Conservation (phyloP, 352 stramenopile genomes). For the Globisporangium sylvaticum region DNA sequence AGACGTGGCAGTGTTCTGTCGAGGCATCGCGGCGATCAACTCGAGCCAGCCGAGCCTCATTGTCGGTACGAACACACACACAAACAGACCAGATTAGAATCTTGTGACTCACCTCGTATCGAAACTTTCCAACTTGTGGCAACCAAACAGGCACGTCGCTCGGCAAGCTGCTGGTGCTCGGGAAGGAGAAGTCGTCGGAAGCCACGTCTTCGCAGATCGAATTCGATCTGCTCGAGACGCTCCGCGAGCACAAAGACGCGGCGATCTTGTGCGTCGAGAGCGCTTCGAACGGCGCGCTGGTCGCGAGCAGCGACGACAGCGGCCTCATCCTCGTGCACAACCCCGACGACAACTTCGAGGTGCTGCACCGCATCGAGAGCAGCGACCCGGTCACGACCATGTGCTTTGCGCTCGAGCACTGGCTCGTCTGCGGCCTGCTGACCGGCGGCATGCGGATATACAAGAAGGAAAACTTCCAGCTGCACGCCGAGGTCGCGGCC, state of each 20-base stretch:
- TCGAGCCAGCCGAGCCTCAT: conserved; percentile 41
- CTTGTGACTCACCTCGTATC: background rate
- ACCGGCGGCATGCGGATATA: conserved; percentile 59
- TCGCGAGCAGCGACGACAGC: conserved; percentile 59
- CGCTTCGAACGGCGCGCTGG: conserved; percentile 26
- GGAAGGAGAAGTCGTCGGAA: conserved; percentile 52
- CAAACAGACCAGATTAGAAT: background rate
- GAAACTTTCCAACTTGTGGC: background rate
- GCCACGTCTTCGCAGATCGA: conserved; percentile 25
- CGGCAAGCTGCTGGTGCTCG: conserved; percentile 55
- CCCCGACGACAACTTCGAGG: conserved; percentile 47
- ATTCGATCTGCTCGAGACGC: conserved; percentile 62
- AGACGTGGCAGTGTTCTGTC: conserved; percentile 53
- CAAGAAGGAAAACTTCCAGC: conserved; percentile 34
- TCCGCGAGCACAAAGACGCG: conserved; percentile 45
- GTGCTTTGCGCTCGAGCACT: conserved; percentile 48
- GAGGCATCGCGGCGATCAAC: conserved; percentile 56
- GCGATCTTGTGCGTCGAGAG: conserved; percentile 60
- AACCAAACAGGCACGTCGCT: conserved; percentile 41
- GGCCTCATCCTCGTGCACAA: conserved; percentile 57
- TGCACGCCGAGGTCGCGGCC: conserved; percentile 62
- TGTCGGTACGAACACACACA: conserved; percentile 30
- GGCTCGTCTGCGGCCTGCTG: conserved; percentile 55
- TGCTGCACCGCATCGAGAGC: conserved; percentile 51
- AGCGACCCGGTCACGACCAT: conserved; percentile 46